Evolutionary conservation across 169 alveolate species (phyloP).

Genomic region (Hepatocystis sp.): DNA sequence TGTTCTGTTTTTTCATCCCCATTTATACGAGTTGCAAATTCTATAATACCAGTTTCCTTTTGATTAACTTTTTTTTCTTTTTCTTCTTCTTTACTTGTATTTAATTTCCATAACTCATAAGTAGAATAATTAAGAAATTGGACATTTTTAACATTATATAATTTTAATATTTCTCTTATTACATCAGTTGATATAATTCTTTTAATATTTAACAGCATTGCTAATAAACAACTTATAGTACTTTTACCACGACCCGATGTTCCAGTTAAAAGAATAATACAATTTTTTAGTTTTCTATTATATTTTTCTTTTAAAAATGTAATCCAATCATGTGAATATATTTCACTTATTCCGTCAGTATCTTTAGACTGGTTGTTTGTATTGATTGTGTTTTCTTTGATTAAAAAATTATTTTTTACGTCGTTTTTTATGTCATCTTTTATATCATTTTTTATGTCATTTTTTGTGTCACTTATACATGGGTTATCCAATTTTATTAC

Average conservation of each 20-base stretch:
- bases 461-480: no score
- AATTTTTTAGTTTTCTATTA: no score
- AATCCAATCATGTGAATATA: constrained; percentile 10
- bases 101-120: constrained; percentile 64
- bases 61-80: not conserved
- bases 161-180: constrained; percentile 56
- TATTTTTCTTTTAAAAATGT: constrained; percentile 3
- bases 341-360: not conserved
- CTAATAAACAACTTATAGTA: constrained; percentile 62
- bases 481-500: no score
- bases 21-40: not conserved
- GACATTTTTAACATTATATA: constrained; percentile 21
- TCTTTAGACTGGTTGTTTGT: no score
- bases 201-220: constrained; percentile 33
- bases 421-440: no score
- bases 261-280: constrained; percentile 49
- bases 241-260: constrained; percentile 68
- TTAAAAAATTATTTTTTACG: no score
- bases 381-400: no score
- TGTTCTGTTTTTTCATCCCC: not conserved
- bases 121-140: constrained; percentile 53
- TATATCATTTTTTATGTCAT: no score
- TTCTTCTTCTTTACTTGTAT: constrained; percentile 18
- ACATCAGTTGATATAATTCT: constrained; percentile 63
- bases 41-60: not conserved